A percentile compares a stretch with the other conserved stretches of the same genome.
phyloP scores from a whole-genome alignment of 495 filamentous ascomycete genomes.

The Daldinia caldariorum region DNA sequence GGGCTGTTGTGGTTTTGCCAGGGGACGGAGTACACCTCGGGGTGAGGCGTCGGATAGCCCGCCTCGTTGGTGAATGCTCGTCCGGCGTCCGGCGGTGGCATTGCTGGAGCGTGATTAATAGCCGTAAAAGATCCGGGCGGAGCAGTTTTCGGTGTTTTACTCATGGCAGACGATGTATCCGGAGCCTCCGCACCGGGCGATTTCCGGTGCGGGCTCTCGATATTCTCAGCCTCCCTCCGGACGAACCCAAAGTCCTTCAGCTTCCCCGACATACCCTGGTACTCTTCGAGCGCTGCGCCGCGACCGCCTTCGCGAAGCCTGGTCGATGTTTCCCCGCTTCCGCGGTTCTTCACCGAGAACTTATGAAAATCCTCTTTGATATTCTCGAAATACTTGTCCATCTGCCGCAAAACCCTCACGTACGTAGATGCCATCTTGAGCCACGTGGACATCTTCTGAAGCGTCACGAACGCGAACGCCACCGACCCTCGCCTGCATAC shows the following conservation, averaged over 20 bases:
- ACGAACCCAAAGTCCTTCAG: constrained; percentile 57
- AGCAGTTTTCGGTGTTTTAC: constrained; percentile 45
- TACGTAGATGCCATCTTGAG: constrained; percentile 78
- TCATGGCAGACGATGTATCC: constrained; percentile 27
- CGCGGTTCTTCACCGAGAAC: constrained; percentile 42
- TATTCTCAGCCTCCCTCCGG: constrained; percentile 46
- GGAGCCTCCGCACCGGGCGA: constrained; percentile 46
- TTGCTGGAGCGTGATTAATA: constrained; percentile 55
- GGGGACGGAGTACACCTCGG: constrained; percentile 36
- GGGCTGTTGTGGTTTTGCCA: constrained; percentile 28
- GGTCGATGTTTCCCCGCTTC: constrained; percentile 42
- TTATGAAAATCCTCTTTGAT: constrained; percentile 68
- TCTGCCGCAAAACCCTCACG: constrained; percentile 71
- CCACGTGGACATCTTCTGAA: constrained; percentile 69
- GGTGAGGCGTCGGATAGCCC: constrained; percentile 33
- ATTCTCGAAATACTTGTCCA: constrained; percentile 72
- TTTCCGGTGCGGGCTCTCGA: constrained; percentile 39
- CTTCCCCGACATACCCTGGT: constrained; percentile 57
- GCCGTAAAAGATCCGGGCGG: constrained; percentile 59
- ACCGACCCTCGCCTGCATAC: constrained; percentile 53
- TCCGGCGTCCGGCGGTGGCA: constrained; percentile 25
- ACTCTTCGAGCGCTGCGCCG: constrained; percentile 77
- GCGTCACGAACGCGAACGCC: constrained; percentile 53
- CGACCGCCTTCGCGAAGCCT: constrained; percentile 60
- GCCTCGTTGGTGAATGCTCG: constrained; percentile 23